Conservation (phyloP, 2,329 filamentous ascomycete genomes). For the Rutstroemia sp. region DNA sequence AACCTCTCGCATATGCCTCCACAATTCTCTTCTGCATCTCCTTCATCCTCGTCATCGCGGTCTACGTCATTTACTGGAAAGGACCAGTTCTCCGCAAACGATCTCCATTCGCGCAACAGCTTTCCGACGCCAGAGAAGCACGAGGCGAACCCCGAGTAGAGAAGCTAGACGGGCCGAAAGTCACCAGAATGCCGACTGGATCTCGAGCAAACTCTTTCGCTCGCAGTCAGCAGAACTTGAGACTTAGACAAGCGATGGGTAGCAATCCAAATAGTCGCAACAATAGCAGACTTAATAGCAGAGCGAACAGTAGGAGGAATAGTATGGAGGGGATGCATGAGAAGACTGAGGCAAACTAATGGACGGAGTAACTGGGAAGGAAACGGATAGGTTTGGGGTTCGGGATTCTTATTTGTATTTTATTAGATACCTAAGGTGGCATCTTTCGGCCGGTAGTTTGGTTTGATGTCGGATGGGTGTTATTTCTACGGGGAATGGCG, state of each 20-base stretch:
- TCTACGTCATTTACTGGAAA: constrained; percentile 61
- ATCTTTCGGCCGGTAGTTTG: neutral
- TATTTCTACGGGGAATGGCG: neutral
- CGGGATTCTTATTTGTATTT: neutral
- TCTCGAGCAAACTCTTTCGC: constrained; percentile 19
- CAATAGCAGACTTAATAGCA: constrained; percentile 1
- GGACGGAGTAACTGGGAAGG: neutral
- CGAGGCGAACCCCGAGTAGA: neutral
- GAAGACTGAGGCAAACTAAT: neutral
- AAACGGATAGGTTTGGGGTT: neutral
- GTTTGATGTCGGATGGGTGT: no score
- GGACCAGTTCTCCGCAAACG: constrained; percentile 51
- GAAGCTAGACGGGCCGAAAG: neutral
- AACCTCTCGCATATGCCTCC: constrained; percentile 50
- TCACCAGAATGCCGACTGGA: constrained; percentile 13
- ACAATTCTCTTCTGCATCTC: constrained; percentile 58
- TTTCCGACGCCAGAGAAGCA: constrained; percentile 35
- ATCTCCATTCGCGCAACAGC: constrained; percentile 58
- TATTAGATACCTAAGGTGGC: neutral
- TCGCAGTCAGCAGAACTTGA: constrained; percentile 19
- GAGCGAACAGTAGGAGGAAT: constrained; percentile 7
- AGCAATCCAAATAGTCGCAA: neutral
- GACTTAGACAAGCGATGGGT: constrained; percentile 19
- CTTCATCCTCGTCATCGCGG: constrained; percentile 51
- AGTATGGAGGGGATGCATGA: neutral